Evolutionary conservation across 2,329 filamentous ascomycete species (phyloP).

Genomic region (Byssochlamys sp.): DNA sequence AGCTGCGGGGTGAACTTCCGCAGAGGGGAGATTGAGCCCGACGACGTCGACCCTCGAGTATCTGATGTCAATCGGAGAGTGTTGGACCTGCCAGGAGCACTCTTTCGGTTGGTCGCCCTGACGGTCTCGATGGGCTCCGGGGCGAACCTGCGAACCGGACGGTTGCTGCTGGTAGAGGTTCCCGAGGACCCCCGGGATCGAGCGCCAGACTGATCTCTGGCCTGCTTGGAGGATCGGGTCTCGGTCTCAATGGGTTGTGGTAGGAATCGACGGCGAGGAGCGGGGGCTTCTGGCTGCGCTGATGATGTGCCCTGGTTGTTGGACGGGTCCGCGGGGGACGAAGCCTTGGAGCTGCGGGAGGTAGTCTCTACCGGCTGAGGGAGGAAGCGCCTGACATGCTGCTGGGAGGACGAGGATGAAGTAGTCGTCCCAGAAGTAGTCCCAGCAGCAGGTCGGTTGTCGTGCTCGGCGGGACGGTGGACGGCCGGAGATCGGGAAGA

Average conservation of each 20-base stretch:
- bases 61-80: neutral
- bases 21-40: neutral
- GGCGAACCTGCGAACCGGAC: neutral
- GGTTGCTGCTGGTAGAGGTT: neutral
- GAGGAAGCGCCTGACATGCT: slow-evolving; percentile 21
- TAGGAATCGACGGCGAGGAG: slow-evolving; percentile 3
- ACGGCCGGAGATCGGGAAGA: slow-evolving; percentile 7
- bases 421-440: too few relatives aligned
- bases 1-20: slow-evolving; percentile 65
- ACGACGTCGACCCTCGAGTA: neutral
- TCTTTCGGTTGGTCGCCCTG: neutral
- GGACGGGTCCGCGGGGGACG: slow-evolving; percentile 6
- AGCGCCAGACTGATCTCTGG: neutral
- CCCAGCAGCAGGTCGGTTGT: too few relatives aligned
- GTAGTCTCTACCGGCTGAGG: slow-evolving; percentile 37
- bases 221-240: slow-evolving; percentile 40
- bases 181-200: neutral
- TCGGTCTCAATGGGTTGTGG: slow-evolving; percentile 29
- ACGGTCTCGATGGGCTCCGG: slow-evolving; percentile 4
- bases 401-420: neutral
- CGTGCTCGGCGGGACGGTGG: neutral
- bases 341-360: slow-evolving; percentile 29
- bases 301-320: slow-evolving; percentile 1
- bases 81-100: neutral
- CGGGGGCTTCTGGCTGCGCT: neutral